Evolutionary conservation across 495 filamentous ascomycete genomes (phyloP).

Genomic region (Tuber umbilicatum): DNA sequence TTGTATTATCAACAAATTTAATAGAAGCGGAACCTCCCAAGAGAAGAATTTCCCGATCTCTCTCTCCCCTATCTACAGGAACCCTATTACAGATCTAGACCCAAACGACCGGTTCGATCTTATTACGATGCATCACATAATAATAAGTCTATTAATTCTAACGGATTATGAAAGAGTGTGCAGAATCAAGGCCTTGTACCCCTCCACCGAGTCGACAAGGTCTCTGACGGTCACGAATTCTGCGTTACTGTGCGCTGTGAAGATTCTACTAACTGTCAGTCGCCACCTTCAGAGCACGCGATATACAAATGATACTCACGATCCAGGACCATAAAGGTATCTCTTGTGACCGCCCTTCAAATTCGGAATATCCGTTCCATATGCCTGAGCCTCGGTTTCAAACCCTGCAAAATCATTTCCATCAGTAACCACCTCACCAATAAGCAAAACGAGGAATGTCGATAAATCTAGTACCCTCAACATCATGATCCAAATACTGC

Average conservation of each 20-base stretch:
- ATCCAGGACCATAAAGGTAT: conserved; percentile 83
- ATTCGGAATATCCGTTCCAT: conserved; percentile 84
- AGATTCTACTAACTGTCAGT: conserved; percentile 47
- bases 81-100: not conserved
- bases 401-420: conserved; percentile 51
- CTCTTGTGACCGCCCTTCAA: conserved; percentile 62
- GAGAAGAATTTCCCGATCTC: not conserved
- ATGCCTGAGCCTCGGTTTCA: conserved; percentile 70
- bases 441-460: not conserved
- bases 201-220: conserved; percentile 59
- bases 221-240: conserved; percentile 67
- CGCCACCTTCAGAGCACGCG: not conserved
- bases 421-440: not conserved
- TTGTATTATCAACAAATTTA: not conserved
- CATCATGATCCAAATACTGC: conserved; percentile 67
- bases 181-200: conserved; percentile 61
- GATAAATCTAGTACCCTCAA: conserved; percentile 51
- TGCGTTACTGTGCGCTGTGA: conserved; percentile 77
- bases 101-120: not conserved
- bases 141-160: not conserved
- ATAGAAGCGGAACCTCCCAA: not conserved
- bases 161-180: conserved; percentile 47
- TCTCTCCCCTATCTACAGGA: not conserved
- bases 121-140: no score
- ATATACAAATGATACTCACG: conserved; percentile 21